Evolutionary conservation across 352 stramenopile genomes (phyloP), one percentile per base, ranked within the genome.

Genomic region (Phytophthora multivora): DNA sequence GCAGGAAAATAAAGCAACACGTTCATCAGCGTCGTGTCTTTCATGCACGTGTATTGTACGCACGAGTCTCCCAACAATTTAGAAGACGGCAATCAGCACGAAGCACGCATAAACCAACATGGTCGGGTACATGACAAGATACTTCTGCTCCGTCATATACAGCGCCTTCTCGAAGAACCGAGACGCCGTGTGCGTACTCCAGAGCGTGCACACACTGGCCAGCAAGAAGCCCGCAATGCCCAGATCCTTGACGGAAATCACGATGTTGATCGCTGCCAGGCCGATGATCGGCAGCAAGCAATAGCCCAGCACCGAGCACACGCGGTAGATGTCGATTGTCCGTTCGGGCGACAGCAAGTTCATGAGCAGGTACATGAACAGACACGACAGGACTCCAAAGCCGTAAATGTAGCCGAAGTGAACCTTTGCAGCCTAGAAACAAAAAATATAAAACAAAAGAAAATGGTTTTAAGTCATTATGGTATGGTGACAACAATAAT

Each of bases 381-480:
- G 47, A 70, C 95, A 99, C 42, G 96, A 98, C 58, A 98, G 90
- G n/a, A 99, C 69, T 23, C 96, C 95, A 73, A 99, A 99, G 41
- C 96, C 96, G 77, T 99, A 99, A 59, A 99, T 98, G 75, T 99
- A 99, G 31, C 97, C 97, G 70, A 99, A 99, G 59, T 99, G 95
- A 51, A 99, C 76, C 74, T 98, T 98, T 36, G 85, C 90, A 36
- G 78, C 79, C 85, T 93, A 43, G 35, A 65, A 35, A 54, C 41
- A 23, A 4, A 23, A 39, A 36, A 45, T 49, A 36, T 16, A 58
- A 40, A 5, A 47, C 8, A 39, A 46, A n/a, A n/a, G n/a, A n/a
- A n/a, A n/a, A n/a, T n/a, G n/a, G n/a, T n/a, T n/a, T n/a, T 51
- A 45, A n/a, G 3, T 25, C 21, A 23, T 23, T 23, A 23, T 4